Base-by-base conservation (phyloP, 2,329 filamentous ascomycete genomes). In the Fusarium luffae region DNA sequence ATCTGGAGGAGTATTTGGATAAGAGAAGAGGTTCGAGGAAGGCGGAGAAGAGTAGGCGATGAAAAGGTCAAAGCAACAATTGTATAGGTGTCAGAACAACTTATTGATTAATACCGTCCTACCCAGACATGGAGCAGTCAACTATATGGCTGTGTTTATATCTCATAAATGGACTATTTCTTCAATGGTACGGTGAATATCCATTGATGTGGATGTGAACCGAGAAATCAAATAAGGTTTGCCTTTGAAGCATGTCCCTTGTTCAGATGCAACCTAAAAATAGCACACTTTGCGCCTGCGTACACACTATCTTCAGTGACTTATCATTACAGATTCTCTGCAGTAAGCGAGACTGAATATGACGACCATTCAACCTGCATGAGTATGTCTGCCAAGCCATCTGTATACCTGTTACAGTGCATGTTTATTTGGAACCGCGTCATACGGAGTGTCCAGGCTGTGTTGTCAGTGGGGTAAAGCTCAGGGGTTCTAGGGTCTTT, bases 1-100 rank as follows among this genome's bases (percentile, higher is more conserved):
- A 88, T 41, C 71, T 87, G 73, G 85, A 86, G 1, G 85, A 83
- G 55, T 85, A 83, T 70, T 68, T 84, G 47, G 78, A 77, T 47
- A 70, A 70, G 40, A 81, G 79, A 74, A 75, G 76, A 27, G 70
- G 54, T 37, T 68, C 63, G 41, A 74, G 54, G 40, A 50, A 43
- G 56, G 40, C 6, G 18, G 48, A 42, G 25, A 69, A 55, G 51
- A 54, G 60, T 44, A n/a, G 43, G 54, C 51, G 49, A 25, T 58
- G 42, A 70, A 16, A 19, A 43, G 19, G 23, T 46, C 28, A 28
- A 30, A 30, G 28, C 28, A 30, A 30, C 6, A 30, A 30, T 30
- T 30, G 28, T 14, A 14, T 30, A 30, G 28, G 6, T 13, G 12
- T 30, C 7, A 1, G 6, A 30, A 14, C 28, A 30, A 13, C 1